Conservation (phyloP, 805 yeast species). For the Saccharomycopsis javanensis region DNA sequence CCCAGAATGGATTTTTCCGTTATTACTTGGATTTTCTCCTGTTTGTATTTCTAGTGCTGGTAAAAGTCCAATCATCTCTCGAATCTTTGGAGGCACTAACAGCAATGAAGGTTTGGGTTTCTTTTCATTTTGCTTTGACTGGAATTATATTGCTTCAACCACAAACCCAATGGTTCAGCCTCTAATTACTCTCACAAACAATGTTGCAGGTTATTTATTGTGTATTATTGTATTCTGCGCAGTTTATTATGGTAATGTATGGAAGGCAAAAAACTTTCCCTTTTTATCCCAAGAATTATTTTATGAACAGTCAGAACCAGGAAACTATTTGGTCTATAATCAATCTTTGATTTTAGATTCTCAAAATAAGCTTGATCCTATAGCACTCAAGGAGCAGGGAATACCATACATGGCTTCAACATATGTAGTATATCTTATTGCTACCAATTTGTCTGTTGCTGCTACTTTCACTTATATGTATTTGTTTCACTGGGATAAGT, state of each 20-base stretch:
- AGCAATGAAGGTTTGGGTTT: constrained; percentile 28
- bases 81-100: constrained; percentile 28
- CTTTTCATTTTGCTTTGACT: not conserved
- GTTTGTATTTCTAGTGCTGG: constrained; percentile 24
- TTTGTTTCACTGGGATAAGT: constrained; percentile 11
- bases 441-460: constrained; percentile 41
- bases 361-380: not conserved
- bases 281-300: constrained; percentile 27
- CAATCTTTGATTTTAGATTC: not conserved
- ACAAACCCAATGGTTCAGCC: not conserved
- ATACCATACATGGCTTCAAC: not conserved
- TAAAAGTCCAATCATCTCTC: constrained; percentile 23
- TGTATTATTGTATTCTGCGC: constrained; percentile 15
- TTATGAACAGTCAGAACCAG: constrained; percentile 19
- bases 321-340: not conserved
- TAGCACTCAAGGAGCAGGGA: not conserved
- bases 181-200: not conserved
- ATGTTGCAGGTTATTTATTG: not conserved
- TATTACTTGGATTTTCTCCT: constrained; percentile 29
- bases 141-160: not conserved
- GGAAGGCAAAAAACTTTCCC: constrained; percentile 27
- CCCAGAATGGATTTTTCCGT: constrained; percentile 42
- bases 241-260: constrained; percentile 28
- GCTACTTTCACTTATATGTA: constrained; percentile 35
- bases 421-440: not conserved